Percentiles rank a stretch among this genome's conserved stretches.
Conservation (phyloP, 164 flowering plant species). For the Aristolochia fimbriata region DNA sequence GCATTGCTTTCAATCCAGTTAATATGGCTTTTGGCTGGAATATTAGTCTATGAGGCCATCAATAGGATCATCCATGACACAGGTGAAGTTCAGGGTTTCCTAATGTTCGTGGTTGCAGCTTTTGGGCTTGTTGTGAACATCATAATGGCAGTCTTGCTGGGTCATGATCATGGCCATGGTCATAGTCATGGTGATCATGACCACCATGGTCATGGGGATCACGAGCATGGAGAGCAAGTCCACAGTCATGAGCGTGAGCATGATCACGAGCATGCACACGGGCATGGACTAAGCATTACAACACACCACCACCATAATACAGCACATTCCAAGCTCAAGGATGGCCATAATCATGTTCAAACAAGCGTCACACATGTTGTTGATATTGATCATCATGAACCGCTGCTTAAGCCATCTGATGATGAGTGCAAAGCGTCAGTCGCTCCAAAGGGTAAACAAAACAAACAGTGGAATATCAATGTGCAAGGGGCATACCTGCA, state of each 20-base stretch:
- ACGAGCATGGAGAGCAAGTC: conserved; percentile 12
- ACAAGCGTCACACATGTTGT: conserved; percentile 11
- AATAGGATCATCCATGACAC: conserved; percentile 42
- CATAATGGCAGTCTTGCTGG: conserved; percentile 64
- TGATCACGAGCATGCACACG: conserved; percentile 10
- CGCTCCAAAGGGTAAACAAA: conserved; percentile 12
- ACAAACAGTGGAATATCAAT: conserved; percentile 57
- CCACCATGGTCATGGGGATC: conserved; percentile 14
- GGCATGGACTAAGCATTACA: conserved; percentile 8
- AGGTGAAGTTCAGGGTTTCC: conserved; percentile 64
- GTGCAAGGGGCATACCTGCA: conserved; percentile 90
- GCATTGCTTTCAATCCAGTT: conserved; percentile 82
- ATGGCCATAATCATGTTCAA: conserved; percentile 4
- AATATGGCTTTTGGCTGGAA: conserved; percentile 69
- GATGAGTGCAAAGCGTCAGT: conserved; percentile 6
- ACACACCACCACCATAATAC: conserved; percentile 22
- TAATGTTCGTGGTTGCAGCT: conserved; percentile 74
- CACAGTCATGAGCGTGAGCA: conserved; percentile 6
- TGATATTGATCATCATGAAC: conserved; percentile 19
- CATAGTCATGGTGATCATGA: conserved; percentile 18
- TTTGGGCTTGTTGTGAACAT: conserved; percentile 74
- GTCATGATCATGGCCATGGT: conserved; percentile 56
- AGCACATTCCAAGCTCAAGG: conserved; percentile 6
- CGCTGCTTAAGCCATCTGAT: conserved; percentile 25
- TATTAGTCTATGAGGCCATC: conserved; percentile 81